phyloP scores from a whole-genome alignment of 805 yeast species.

The Nakazawaea siamensis region DNA sequence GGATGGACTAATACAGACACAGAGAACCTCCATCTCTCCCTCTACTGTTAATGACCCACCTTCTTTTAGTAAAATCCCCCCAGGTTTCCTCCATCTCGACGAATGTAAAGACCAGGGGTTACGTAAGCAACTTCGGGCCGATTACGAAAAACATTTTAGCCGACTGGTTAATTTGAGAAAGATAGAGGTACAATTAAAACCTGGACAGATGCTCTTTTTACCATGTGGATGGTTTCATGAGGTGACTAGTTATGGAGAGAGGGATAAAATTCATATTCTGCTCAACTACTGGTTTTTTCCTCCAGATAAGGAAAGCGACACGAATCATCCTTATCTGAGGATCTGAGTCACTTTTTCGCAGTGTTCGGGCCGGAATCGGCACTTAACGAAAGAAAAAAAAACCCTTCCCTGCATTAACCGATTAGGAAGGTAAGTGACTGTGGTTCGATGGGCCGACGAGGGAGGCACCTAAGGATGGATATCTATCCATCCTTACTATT shows the following conservation, averaged over 20 bases:
- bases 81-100: constrained; percentile 51
- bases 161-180: constrained; percentile 28
- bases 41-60: constrained; percentile 47
- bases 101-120: constrained; percentile 29
- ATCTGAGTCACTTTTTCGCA: too few relatives aligned
- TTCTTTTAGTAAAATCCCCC: constrained; percentile 58
- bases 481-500: too few relatives aligned
- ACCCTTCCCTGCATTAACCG: too few relatives aligned
- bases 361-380: constrained; percentile 14
- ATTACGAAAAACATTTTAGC: constrained; percentile 40
- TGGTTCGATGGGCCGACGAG: not conserved
- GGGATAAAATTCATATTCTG: constrained; percentile 43
- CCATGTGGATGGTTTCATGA: constrained; percentile 85
- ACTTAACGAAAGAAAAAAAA: too few relatives aligned
- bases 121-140: constrained; percentile 21
- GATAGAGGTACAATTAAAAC: constrained; percentile 38
- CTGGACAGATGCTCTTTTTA: constrained; percentile 61
- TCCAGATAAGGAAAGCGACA: not conserved
- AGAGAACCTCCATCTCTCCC: constrained; percentile 11
- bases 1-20: constrained; percentile 49
- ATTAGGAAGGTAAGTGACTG: constrained; percentile 1
- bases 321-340: too few relatives aligned
- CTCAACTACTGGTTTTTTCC: constrained; percentile 73
- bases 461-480: too few relatives aligned
- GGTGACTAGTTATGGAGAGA: constrained; percentile 52